Base-by-base conservation (phyloP, 768 basidiomycete genomes). In the Leccinum olivaceopallidum region DNA sequence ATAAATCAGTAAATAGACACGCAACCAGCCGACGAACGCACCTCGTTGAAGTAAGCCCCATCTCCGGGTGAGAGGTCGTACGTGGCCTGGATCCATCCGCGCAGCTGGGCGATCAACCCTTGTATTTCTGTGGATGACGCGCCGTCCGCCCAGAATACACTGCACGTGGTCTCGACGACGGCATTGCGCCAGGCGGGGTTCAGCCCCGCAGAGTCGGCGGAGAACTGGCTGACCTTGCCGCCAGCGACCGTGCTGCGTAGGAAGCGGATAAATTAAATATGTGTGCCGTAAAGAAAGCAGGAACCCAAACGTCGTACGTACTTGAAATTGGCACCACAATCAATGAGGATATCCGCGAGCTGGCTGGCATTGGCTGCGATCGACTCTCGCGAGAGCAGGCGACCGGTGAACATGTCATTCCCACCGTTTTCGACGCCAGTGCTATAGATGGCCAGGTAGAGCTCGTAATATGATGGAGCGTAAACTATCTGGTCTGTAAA, bases 31-130 rank as follows among this genome's bases (percentile, higher is more conserved):
- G 28, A 30, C 28, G 44, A 44, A 44, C 34, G 32, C 34, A 53
- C 82, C 76, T 85, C 82, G 62, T 83, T 81, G 50, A 81, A 73
- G 66, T 84, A 82, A 2, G 82, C 73, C 5, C 78, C 81, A 5
- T 70, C 68, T 8, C 65, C 49, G 1, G 74, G 73, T 2, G 69
- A 65, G 12, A 79, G 62, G 24, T 75, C 76, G 5, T 76, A 67
- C 16, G 76, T 68, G 6, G 74, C 56, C 32, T 60, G 39, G 20
- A 69, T 65, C 59, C 34, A 53, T 30, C 28, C 28, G 28, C 28
- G 24, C 24, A 24, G 24, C 7, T 68, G 65, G 3, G 60, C 18
- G 26, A 65, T 54, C 24, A 53, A 8, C 7, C 44, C 53, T 6
- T 26, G 22, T 12, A 75, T 14, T 18, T 53, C 32, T 1, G 28